Percentiles rank a stretch among this genome's conserved stretches.
Conservation (phyloP, 805 yeast genomes). For the Metschnikowia rubicola region DNA sequence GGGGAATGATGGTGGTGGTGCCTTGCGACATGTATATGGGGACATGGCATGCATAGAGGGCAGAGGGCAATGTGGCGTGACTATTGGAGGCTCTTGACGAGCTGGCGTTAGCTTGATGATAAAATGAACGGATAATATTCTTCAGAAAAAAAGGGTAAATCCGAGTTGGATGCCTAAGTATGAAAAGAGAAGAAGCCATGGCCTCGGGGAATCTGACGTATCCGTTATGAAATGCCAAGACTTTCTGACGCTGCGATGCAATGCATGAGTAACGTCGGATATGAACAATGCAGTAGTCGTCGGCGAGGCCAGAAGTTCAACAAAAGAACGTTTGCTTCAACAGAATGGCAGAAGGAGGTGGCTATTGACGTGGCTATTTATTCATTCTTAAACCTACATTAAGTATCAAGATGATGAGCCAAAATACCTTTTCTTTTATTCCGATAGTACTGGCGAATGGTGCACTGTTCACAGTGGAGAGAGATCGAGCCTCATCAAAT, state of each 20-base stretch:
- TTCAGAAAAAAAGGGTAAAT: background rate
- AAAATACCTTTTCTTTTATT: too few relatives aligned
- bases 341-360: too few relatives aligned
- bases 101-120: background rate
- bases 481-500: too few relatives aligned
- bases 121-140: background rate
- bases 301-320: too few relatives aligned
- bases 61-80: background rate
- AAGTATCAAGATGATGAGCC: too few relatives aligned
- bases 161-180: too few relatives aligned
- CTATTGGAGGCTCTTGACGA: background rate
- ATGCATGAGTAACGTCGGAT: background rate
- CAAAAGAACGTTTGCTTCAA: too few relatives aligned
- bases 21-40: background rate
- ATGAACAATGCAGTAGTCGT: background rate
- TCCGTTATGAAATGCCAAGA: constrained; percentile 4
- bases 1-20: constrained; percentile 7
- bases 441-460: too few relatives aligned
- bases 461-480: too few relatives aligned
- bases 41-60: constrained; percentile 10
- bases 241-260: constrained; percentile 3
- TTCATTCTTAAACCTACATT: too few relatives aligned
- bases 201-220: background rate
- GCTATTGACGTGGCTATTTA: too few relatives aligned
- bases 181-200: background rate